These are phyloP conservation scores for Aquilaria yunnanensis DNA, from an alignment of 345 rosid species.

Conservation along the genomic window DNA sequence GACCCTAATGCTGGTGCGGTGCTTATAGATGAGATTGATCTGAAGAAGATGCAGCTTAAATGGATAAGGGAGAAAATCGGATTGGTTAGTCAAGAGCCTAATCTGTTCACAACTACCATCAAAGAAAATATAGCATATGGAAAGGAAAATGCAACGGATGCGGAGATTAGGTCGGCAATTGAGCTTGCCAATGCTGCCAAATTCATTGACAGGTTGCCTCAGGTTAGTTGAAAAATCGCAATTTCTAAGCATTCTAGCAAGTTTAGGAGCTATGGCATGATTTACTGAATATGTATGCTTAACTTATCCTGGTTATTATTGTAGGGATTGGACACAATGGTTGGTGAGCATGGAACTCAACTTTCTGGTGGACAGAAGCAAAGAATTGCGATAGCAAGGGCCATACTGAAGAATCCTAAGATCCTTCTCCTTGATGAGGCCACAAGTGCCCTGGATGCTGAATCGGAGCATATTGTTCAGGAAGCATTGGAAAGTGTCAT, in stretches of 20 bases:
- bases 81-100: slow-evolving; percentile 51
- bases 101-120: slow-evolving; percentile 33
- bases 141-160: slow-evolving; percentile 14
- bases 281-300: no score
- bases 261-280: no score
- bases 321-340: slow-evolving; percentile 40
- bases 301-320: no score
- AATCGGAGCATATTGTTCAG: slow-evolving; percentile 48
- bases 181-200: slow-evolving; percentile 20
- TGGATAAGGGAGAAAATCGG: slow-evolving; percentile 44
- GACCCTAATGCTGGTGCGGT: slow-evolving; percentile 47
- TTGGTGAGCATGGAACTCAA: slow-evolving; percentile 49
- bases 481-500: slow-evolving; percentile 37
- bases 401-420: slow-evolving; percentile 34
- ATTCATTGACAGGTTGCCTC: slow-evolving; percentile 18
- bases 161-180: slow-evolving; percentile 23
- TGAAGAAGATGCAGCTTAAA: slow-evolving; percentile 35
- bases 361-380: slow-evolving; percentile 32
- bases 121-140: slow-evolving; percentile 43
- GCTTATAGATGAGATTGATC: slow-evolving; percentile 31
- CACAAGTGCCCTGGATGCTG: slow-evolving; percentile 23
- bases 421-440: slow-evolving; percentile 12
- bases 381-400: slow-evolving; percentile 29
- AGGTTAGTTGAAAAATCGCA: neutral
- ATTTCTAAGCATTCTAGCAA: no score